A percentile compares a stretch with the other conserved stretches of the same genome.
These are phyloP conservation scores for Aspergillus flavus DNA, from an alignment of 2,329 filamentous ascomycete species.

Conservation along the genomic window DNA sequence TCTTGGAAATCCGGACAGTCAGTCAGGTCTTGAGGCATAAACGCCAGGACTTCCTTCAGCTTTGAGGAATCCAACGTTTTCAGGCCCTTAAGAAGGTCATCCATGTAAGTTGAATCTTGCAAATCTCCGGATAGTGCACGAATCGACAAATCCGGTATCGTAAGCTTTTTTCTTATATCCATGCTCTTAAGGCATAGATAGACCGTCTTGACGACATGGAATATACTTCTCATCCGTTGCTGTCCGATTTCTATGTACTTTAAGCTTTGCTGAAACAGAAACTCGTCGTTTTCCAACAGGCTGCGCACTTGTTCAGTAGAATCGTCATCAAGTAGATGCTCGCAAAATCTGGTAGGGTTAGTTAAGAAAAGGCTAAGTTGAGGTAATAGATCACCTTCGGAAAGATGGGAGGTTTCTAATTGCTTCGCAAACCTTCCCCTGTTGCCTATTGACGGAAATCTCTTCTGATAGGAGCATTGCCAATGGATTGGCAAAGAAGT, in stretches of 20 bases:
- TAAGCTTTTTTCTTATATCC: constrained; percentile 32
- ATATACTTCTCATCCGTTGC: constrained; percentile 41
- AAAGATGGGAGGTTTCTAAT: constrained; percentile 62
- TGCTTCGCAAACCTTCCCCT: constrained; percentile 54
- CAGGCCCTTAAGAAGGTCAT: constrained; percentile 55
- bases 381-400: constrained; percentile 38
- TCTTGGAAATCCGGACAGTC: constrained; percentile 41
- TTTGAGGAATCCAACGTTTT: constrained; percentile 57
- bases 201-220: constrained; percentile 35
- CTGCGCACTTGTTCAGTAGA: constrained; percentile 40
- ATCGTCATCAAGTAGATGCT: constrained; percentile 45
- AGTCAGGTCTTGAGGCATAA: constrained; percentile 37
- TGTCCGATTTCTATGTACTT: constrained; percentile 44
- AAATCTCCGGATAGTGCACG: constrained; percentile 56
- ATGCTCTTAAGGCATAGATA: constrained; percentile 31
- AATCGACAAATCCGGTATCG: constrained; percentile 40
- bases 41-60: constrained; percentile 44
- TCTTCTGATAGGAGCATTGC: constrained; percentile 51
- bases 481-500: constrained; percentile 64
- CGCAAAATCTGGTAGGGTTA: constrained; percentile 38
- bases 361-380: not conserved
- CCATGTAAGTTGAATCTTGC: constrained; percentile 51
- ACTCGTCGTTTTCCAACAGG: constrained; percentile 54
- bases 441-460: constrained; percentile 28
- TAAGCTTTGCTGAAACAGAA: constrained; percentile 47